Evolutionary conservation across 2,329 filamentous ascomycete genomes (phyloP).

Genomic region (Penicillium psychrosexuale): DNA sequence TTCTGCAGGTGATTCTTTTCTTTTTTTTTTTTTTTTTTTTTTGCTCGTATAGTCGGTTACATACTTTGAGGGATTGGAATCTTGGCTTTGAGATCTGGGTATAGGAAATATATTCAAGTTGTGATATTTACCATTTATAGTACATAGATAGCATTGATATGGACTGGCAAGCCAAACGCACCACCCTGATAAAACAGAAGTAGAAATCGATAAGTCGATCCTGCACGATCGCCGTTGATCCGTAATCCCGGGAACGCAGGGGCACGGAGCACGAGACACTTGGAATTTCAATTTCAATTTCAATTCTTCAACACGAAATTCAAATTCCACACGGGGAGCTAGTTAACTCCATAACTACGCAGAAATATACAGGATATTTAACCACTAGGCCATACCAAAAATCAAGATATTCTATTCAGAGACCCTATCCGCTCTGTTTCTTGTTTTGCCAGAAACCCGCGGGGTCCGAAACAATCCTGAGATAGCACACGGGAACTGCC

Average conservation of each 20-base stretch:
- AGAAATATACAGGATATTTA: too few species aligned
- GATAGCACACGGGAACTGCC: too few species aligned
- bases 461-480: not conserved
- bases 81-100: not conserved
- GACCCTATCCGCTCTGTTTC: too few species aligned
- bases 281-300: not conserved
- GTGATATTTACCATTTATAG: not conserved
- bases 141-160: not conserved
- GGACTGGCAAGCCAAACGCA: not conserved
- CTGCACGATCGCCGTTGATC: slow-evolving; percentile 10
- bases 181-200: not conserved
- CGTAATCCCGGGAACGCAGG: not conserved
- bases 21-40: not conserved
- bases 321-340: not conserved
- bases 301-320: not conserved
- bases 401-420: too few species aligned
- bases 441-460: too few species aligned
- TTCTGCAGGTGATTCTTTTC: not conserved
- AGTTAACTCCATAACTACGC: too few species aligned
- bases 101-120: not conserved
- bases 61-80: not conserved
- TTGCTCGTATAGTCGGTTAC: not conserved
- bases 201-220: not conserved
- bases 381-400: too few species aligned
- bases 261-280: not conserved